Conservation (phyloP, 2,329 filamentous ascomycete species). For the Clonostachys rhizophaga region DNA sequence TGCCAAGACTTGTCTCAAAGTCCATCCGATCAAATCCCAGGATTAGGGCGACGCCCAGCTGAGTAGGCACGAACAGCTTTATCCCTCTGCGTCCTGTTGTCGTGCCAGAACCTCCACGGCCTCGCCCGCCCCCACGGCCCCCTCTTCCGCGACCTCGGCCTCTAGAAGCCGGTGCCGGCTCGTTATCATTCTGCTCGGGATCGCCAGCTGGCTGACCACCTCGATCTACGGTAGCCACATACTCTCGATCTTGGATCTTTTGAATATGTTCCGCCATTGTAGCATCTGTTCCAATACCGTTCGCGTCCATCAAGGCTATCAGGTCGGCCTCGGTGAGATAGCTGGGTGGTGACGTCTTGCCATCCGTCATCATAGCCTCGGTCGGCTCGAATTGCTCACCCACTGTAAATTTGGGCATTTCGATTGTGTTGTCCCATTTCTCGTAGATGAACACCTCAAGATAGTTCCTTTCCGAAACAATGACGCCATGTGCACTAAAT, state of each 20-base stretch:
- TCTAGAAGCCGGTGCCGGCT: slow-evolving; percentile 29
- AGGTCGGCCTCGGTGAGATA: slow-evolving; percentile 95
- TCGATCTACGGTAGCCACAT: slow-evolving; percentile 63
- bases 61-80: slow-evolving; percentile 89
- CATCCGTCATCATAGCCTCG: slow-evolving; percentile 84
- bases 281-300: slow-evolving; percentile 96
- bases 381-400: slow-evolving; percentile 84
- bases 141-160: slow-evolving; percentile 45
- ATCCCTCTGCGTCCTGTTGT: slow-evolving; percentile 44
- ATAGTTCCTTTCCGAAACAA: slow-evolving; percentile 86
- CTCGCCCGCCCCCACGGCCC: slow-evolving; percentile 32
- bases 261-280: slow-evolving; percentile 99
- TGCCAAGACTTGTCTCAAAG: slow-evolving; percentile 86
- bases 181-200: slow-evolving; percentile 13
- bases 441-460: slow-evolving; percentile 95
- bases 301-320: slow-evolving; percentile 95
- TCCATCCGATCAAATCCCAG: slow-evolving; percentile 94
- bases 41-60: slow-evolving; percentile 85
- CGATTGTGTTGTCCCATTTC: slow-evolving; percentile 85
- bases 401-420: slow-evolving; percentile 72
- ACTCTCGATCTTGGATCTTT: slow-evolving; percentile 87
- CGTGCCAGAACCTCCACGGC: slow-evolving; percentile 33
- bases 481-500: slow-evolving; percentile 79
- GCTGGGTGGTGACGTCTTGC: slow-evolving; percentile 78
- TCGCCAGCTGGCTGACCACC: slow-evolving; percentile 26